These are phyloP conservation scores for Umbilicaria muhlenbergii DNA, from an alignment of 495 filamentous ascomycete genomes.

Conservation along the genomic window DNA sequence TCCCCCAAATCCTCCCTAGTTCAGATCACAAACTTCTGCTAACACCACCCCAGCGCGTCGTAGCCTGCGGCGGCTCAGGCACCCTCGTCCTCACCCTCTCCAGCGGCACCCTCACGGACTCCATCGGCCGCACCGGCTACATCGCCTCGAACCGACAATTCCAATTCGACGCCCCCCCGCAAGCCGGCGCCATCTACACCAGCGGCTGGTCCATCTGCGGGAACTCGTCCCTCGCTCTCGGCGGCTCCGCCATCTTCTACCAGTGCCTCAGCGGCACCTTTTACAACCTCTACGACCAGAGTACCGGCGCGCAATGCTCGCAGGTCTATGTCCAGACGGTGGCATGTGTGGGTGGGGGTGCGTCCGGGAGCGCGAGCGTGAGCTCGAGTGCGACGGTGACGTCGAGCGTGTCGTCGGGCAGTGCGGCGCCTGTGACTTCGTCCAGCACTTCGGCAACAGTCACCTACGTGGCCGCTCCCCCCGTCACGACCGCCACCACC, in stretches of 20 bases:
- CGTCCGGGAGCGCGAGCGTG: background rate
- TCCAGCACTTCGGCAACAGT: too few relatives aligned
- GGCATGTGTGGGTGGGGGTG: background rate
- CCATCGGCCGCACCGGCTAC: slow-evolving; percentile 43
- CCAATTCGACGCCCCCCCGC: slow-evolving; percentile 58
- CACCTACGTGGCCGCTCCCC: too few relatives aligned
- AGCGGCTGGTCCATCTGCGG: slow-evolving; percentile 47
- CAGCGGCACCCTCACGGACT: slow-evolving; percentile 43
- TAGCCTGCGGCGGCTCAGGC: slow-evolving; percentile 18
- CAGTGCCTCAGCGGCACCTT: slow-evolving; percentile 47
- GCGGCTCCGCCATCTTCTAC: slow-evolving; percentile 42
- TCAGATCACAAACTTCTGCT: background rate
- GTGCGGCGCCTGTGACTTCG: background rate
- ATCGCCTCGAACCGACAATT: slow-evolving; percentile 60
- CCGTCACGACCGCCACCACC: too few relatives aligned
- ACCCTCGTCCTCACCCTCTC: slow-evolving; percentile 34
- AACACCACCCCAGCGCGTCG: slow-evolving; percentile 19
- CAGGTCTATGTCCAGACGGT: slow-evolving; percentile 32
- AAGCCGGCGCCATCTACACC: slow-evolving; percentile 50
- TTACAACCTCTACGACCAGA: slow-evolving; percentile 44
- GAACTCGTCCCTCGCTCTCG: slow-evolving; percentile 45
- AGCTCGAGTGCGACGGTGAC: background rate
- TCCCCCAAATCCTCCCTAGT: slow-evolving; percentile 26
- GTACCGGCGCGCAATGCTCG: slow-evolving; percentile 34
- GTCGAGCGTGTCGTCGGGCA: background rate